These are phyloP conservation scores for Verticillium zaregamsianum DNA, from an alignment of 2,329 filamentous ascomycete species.

Conservation along the genomic window DNA sequence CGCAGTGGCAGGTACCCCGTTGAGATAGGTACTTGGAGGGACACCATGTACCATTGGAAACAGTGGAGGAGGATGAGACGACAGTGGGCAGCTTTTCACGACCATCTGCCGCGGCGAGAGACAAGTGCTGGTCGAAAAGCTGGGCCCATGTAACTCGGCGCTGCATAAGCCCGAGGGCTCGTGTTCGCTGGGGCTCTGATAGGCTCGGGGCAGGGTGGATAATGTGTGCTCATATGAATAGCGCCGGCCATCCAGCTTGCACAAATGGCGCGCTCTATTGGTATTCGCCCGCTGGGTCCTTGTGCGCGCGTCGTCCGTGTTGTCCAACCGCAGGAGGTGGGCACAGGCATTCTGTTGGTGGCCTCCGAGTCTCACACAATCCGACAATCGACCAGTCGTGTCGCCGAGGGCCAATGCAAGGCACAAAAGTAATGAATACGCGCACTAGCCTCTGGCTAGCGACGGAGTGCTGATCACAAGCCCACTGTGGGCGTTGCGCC, in stretches of 20 bases:
- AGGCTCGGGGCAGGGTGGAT: constrained; percentile 7
- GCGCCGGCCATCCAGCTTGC: constrained; percentile 13
- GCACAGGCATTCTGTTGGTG: background rate
- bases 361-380: constrained; percentile 1
- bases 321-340: constrained; percentile 4
- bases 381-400: constrained; percentile 11
- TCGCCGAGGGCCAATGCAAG: constrained; percentile 8
- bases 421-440: constrained; percentile 5
- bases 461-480: constrained; percentile 1
- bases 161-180: constrained; percentile 13
- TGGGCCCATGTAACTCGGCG: constrained; percentile 9
- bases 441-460: constrained; percentile 1
- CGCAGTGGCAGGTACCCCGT: constrained; percentile 34
- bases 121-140: constrained; percentile 2
- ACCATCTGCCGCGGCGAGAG: constrained; percentile 2
- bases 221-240: constrained; percentile 7
- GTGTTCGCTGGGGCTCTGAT: constrained; percentile 7
- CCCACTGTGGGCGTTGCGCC: background rate
- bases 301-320: constrained; percentile 11
- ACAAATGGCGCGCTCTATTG: constrained; percentile 11
- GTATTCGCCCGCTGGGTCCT: constrained; percentile 10
- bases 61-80: constrained; percentile 4
- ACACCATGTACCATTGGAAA: background rate
- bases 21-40: constrained; percentile 3
- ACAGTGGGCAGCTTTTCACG: constrained; percentile 7